Evolutionary conservation across 2,329 filamentous ascomycete species (phyloP), one percentile per base, ranked within the genome.

Genomic region (Cercospora zeae-maydis): DNA sequence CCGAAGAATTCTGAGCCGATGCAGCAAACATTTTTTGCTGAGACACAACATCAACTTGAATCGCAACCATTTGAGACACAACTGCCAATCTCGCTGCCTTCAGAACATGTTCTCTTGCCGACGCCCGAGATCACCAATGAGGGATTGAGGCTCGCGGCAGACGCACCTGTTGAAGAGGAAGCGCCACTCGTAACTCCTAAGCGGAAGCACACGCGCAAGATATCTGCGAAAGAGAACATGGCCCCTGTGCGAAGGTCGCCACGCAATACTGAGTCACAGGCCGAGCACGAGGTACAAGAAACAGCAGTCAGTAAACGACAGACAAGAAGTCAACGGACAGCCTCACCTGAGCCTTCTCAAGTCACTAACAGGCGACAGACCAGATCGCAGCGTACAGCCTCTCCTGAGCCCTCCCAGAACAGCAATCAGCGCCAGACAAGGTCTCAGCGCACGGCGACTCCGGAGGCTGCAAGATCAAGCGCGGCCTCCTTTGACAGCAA

Each of bases 111-210:
- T 33, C 51, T 77, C 6, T 75, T 74, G 8, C 68, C 74, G 21
- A 78, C 75, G 7, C 77, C 78, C 5, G 72, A 76, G 54, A 71
- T 75, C 27, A 79, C 77, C 0, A 59, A 62, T 6, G 54, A 65
- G 21, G 58, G 47, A 1, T 14, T 67, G 19, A n/a, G 61, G 33
- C 49, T 62, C n/a, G 57, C 61, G 1, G 37, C 55, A 2, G 42
- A 66, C n/a, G 47, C 39, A 13, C 21, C 52, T 14, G 53, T 53
- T 11, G 51, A 52, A 19, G 52, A 58, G 16, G 27, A 56, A 19
- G 30, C 39, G 11, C 31, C 51, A 8, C 19, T 47, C 14, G 24
- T 56, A 4, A 63, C 60, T 10, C 33, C 64, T n/a, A 57, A 58
- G 49, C 45, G 60, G 7, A 62, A 36, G 10, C 57, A 61, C n/a